Percentiles rank a stretch among this genome's conserved stretches.
Evolutionary conservation across 176 grass and related monocot species (phyloP).

Genomic region (Eragrostis curvula): DNA sequence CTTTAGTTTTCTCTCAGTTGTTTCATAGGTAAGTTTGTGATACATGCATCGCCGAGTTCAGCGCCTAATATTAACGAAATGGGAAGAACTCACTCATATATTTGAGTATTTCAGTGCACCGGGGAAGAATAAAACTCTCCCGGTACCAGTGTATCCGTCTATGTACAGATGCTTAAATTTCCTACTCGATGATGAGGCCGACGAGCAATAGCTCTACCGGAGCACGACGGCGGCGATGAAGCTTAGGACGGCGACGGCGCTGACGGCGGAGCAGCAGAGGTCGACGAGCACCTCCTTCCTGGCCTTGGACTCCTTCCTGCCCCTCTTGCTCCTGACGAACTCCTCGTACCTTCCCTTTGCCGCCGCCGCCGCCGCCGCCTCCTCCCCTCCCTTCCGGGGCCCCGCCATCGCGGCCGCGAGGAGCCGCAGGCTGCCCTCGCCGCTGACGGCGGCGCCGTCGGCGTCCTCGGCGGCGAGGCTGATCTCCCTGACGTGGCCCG

Average conservation of each 20-base stretch:
- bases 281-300: slow-evolving; percentile 54
- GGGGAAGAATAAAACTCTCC: background rate
- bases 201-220: background rate
- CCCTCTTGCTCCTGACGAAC: slow-evolving; percentile 51
- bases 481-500: slow-evolving; percentile 42
- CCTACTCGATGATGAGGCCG: background rate
- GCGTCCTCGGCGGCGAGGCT: slow-evolving; percentile 53
- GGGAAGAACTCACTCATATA: no score
- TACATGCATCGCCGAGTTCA: background rate
- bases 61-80: background rate
- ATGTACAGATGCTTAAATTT: background rate
- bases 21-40: background rate
- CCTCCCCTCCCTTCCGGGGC: slow-evolving; percentile 10
- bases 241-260: slow-evolving; percentile 57
- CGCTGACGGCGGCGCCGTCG: slow-evolving; percentile 49
- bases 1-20: background rate
- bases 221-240: slow-evolving; percentile 43
- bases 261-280: slow-evolving; percentile 56
- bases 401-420: slow-evolving; percentile 46
- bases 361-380: background rate
- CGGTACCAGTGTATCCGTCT: background rate
- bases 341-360: slow-evolving; percentile 54
- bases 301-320: slow-evolving; percentile 49
- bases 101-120: background rate
- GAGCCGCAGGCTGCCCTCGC: slow-evolving; percentile 39